phyloP scores from a whole-genome alignment of 306 rosid species.

The Malus fusca region DNA sequence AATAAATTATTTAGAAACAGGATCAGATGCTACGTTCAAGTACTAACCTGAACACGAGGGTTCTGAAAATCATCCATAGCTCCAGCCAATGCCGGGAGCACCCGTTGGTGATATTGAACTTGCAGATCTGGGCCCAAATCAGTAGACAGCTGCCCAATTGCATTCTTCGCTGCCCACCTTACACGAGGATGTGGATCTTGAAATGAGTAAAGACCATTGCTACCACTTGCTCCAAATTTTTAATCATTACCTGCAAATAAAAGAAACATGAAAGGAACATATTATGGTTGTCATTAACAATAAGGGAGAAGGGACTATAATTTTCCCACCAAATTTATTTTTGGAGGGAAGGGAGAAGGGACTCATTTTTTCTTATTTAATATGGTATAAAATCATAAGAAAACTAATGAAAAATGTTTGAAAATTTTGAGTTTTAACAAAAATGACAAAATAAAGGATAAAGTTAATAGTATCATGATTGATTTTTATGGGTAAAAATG shows the following conservation, averaged over 20 bases:
- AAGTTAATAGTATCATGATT: too few relatives aligned
- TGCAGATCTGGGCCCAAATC: conserved; percentile 76
- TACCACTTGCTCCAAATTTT: conserved; percentile 53
- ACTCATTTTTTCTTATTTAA: not conserved
- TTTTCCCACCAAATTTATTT: not conserved
- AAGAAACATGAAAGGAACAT: not conserved
- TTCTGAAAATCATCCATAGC: conserved; percentile 72
- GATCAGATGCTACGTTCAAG: too few relatives aligned
- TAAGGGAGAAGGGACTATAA: too few relatives aligned
- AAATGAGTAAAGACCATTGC: conserved; percentile 60
- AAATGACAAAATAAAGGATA: too few relatives aligned
- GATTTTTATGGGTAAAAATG: too few relatives aligned
- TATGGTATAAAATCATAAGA: too few relatives aligned
- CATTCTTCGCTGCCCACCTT: conserved; percentile 74
- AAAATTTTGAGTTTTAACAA: too few relatives aligned
- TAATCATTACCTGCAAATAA: conserved; percentile 55
- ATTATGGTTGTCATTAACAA: not conserved
- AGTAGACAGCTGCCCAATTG: conserved; percentile 69
- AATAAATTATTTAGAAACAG: too few relatives aligned
- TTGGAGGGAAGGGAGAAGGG: not conserved
- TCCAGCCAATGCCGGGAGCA: conserved; percentile 65
- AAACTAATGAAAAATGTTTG: too few relatives aligned
- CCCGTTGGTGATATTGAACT: conserved; percentile 40
- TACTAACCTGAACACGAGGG: conserved; percentile 70
- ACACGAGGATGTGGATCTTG: conserved; percentile 53